These are phyloP conservation scores for Limnanthes douglasii DNA, from an alignment of 345 rosid genomes.

Conservation along the genomic window DNA sequence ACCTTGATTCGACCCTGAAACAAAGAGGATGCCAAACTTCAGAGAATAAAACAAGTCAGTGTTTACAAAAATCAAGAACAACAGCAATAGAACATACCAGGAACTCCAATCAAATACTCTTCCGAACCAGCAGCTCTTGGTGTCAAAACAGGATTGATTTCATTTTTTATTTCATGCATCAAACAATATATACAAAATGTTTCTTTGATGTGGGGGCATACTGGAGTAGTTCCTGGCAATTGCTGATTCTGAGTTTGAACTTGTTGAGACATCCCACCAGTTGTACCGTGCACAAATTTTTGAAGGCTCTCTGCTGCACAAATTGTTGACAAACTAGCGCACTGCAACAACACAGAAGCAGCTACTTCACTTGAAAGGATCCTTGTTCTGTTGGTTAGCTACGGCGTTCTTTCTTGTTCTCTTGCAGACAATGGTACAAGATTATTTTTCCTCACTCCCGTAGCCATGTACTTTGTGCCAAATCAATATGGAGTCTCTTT, in stretches of 20 bases:
- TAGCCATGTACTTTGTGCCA: no score
- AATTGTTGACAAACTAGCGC: no score
- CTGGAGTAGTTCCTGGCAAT: constrained; percentile 59
- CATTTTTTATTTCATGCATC: constrained; percentile 76
- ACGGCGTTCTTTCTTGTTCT: no score
- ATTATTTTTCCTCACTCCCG: no score
- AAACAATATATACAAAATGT: constrained; percentile 9
- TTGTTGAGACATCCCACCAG: constrained; percentile 85
- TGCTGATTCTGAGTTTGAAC: constrained; percentile 82
- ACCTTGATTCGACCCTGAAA: constrained; percentile 83
- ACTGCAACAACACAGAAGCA: no score
- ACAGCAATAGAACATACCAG: constrained; percentile 33
- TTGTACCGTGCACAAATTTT: constrained; percentile 74
- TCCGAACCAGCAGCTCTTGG: constrained; percentile 84
- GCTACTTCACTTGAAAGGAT: no score
- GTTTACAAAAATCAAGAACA: constrained; percentile 1
- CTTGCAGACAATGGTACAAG: no score
- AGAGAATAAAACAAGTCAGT: constrained; percentile 1
- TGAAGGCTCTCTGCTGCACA: no score
- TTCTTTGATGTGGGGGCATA: no score
- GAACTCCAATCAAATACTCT: constrained; percentile 83
- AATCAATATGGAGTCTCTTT: no score
- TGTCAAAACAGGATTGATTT: constrained; percentile 72
- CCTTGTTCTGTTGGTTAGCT: no score
- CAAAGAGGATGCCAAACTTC: constrained; percentile 9